Evolutionary conservation across 108 stramenopile genomes (phyloP), one percentile per base, ranked within the genome.

Genomic region (Fragilaria radians): DNA sequence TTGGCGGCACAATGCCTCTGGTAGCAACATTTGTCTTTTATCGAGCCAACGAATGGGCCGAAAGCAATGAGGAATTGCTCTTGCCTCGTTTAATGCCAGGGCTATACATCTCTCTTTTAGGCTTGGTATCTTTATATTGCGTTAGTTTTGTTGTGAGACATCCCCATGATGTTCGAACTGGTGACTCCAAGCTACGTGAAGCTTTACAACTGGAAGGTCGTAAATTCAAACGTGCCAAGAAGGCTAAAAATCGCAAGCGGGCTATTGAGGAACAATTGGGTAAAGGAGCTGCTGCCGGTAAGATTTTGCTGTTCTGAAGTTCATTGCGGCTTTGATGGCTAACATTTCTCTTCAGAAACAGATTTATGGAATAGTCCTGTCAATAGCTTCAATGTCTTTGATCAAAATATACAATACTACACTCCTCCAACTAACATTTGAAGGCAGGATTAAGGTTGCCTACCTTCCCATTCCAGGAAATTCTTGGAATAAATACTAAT

Each of bases 1-100:
- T 83, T 63, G 82, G 82, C 21, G 82, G 82, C 18, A 83, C 82
- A 14, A 78, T 83, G 82, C 82, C 82, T 18, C 61, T 83, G 23
- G 54, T 83, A 0, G 82, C 82, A 1, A 83, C 82, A 9, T 76
- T 67, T 47, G 63, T 83, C 27, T 83, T 68, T 56, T 83, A 79
- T 56, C n/a, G 66, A 18, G 54, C 80, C 1, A 46, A 50, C 23
- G 48, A 27, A 2, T 4, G 66, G 33, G 52, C 66, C 17, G 54
- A 54, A 5, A 32, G 65, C 29, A 51, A 47, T 11, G 67, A 72
- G 23, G 70, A 71, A 3, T 49, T 59, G 21, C 48, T 81, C 19
- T 55, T 75, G 19, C 81, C 81, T 3, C 63, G 77, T 5, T 48
- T 83, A 7, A 47, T 83, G 3, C 82, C 82, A 4, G 82, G 78